These are phyloP conservation scores for Kazachstania psychrophila DNA, from an alignment of 805 yeast species.

Conservation along the genomic window DNA sequence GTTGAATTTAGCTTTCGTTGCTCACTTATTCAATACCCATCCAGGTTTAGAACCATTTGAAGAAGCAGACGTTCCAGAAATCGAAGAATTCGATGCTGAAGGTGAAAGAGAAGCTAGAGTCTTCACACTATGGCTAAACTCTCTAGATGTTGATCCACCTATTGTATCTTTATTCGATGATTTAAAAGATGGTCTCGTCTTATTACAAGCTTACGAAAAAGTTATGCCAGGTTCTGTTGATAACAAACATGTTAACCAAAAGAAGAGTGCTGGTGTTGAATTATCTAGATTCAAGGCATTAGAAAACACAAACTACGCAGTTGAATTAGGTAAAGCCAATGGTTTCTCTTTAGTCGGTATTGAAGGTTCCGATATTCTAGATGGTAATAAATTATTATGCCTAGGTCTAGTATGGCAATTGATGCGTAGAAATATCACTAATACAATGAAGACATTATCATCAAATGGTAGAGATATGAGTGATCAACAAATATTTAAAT, in stretches of 20 bases:
- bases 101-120: conserved; percentile 99
- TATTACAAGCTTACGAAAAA: conserved; percentile 89
- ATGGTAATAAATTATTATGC: conserved; percentile 81
- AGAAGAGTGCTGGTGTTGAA: conserved; percentile 66
- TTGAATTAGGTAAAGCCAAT: conserved; percentile 86
- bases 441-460: conserved; percentile 67
- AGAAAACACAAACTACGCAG: conserved; percentile 98
- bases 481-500: conserved; percentile 78
- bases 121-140: conserved; percentile 93
- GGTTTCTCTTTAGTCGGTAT: conserved; percentile 93
- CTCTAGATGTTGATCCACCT: conserved; percentile 92
- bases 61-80: conserved; percentile 83
- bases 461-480: conserved; percentile 65
- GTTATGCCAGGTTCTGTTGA: conserved; percentile 90
- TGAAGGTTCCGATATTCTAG: conserved; percentile 94
- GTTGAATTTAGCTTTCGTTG: conserved; percentile 93
- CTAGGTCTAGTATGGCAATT: conserved; percentile 96
- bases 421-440: conserved; percentile 90
- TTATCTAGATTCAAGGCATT: conserved; percentile 86
- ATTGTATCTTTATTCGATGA: conserved; percentile 88
- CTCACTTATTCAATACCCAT: conserved; percentile 89
- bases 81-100: conserved; percentile 97
- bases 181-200: conserved; percentile 80
- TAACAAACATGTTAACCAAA: conserved; percentile 70
- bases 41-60: conserved; percentile 96